phyloP scores from a whole-genome alignment of 2,329 filamentous ascomycete species.

The Westerdykella aurantiaca region DNA sequence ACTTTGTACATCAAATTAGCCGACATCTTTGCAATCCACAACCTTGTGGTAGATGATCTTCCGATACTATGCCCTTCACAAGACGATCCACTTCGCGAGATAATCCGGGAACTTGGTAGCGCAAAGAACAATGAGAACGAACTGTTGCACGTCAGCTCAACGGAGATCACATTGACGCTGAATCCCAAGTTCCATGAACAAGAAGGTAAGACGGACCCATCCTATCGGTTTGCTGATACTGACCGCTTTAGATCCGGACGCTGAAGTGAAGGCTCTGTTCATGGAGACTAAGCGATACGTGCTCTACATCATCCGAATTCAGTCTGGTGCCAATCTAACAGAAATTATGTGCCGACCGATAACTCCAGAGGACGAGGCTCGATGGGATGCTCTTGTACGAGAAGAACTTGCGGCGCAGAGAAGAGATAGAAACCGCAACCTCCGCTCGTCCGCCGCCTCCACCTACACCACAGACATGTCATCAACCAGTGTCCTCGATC shows the following conservation, averaged over 20 bases:
- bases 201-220: slow-evolving; percentile 49
- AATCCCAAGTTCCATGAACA: slow-evolving; percentile 84
- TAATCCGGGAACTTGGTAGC: slow-evolving; percentile 88
- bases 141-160: slow-evolving; percentile 76
- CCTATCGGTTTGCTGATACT: slow-evolving; percentile 9
- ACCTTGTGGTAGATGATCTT: slow-evolving; percentile 74
- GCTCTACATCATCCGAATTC: slow-evolving; percentile 94
- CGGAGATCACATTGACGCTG: slow-evolving; percentile 85
- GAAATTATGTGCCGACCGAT: slow-evolving; percentile 93
- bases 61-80: slow-evolving; percentile 68
- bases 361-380: slow-evolving; percentile 76
- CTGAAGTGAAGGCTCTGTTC: slow-evolving; percentile 84
- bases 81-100: slow-evolving; percentile 84
- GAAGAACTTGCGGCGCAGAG: slow-evolving; percentile 62
- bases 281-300: slow-evolving; percentile 98
- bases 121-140: slow-evolving; percentile 96
- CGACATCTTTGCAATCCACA: slow-evolving; percentile 95
- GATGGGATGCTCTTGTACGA: slow-evolving; percentile 73
- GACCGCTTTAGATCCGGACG: slow-evolving; percentile 67
- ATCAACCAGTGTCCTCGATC: slow-evolving; percentile 63
- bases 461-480: slow-evolving; percentile 57
- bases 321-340: slow-evolving; percentile 85
- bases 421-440: slow-evolving; percentile 42
- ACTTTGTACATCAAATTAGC: slow-evolving; percentile 99
- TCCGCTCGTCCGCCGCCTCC: slow-evolving; percentile 79